A percentile compares a stretch with the other conserved stretches of the same genome.
Evolutionary conservation across 352 stramenopile genomes (phyloP).

Genomic region (Phytophthora pinifolia): DNA sequence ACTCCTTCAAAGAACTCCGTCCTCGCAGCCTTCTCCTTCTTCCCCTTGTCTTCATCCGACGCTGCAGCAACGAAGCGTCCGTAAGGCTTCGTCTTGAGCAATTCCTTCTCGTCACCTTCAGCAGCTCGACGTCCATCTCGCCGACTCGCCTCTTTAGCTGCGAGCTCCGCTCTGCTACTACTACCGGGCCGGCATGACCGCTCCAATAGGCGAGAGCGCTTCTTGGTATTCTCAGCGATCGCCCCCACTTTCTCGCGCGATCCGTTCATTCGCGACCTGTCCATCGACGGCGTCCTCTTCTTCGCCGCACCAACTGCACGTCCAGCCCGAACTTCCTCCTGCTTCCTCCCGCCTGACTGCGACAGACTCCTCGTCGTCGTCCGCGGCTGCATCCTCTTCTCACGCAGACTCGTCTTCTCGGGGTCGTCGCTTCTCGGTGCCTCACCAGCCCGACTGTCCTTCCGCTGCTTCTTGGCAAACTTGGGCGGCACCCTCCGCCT

Average conservation of each 20-base stretch:
- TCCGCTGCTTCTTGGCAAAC: slow-evolving; percentile 24
- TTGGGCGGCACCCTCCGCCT: slow-evolving; percentile 19
- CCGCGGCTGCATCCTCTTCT: slow-evolving; percentile 2
- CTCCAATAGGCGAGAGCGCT: slow-evolving; percentile 30
- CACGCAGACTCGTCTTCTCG: slow-evolving; percentile 10
- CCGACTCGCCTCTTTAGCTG: slow-evolving; percentile 12
- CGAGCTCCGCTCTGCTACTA: slow-evolving; percentile 15
- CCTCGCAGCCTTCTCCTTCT: not conserved
- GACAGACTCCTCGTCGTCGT: slow-evolving; percentile 1
- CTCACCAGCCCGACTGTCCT: slow-evolving; percentile 5
- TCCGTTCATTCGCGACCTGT: slow-evolving; percentile 6
- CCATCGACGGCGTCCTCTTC: slow-evolving; percentile 1
- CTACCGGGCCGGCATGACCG: slow-evolving; percentile 16
- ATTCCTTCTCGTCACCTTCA: slow-evolving; percentile 12
- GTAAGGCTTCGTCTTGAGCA: slow-evolving; percentile 43
- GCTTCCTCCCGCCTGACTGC: slow-evolving; percentile 11
- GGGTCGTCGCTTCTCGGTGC: slow-evolving; percentile 17
- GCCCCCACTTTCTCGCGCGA: slow-evolving; percentile 14
- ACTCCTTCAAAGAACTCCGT: slow-evolving; percentile 60
- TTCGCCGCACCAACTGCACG: slow-evolving; percentile 7
- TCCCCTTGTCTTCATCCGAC: slow-evolving; percentile 13
- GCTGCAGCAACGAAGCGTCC: slow-evolving; percentile 35
- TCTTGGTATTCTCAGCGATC: slow-evolving; percentile 37
- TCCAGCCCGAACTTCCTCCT: slow-evolving; percentile 28
- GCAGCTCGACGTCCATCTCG: not conserved